A percentile compares a stretch with the other conserved stretches of the same genome.
Conservation (phyloP, 2,329 filamentous ascomycete genomes). For the Knufia fluminis region DNA sequence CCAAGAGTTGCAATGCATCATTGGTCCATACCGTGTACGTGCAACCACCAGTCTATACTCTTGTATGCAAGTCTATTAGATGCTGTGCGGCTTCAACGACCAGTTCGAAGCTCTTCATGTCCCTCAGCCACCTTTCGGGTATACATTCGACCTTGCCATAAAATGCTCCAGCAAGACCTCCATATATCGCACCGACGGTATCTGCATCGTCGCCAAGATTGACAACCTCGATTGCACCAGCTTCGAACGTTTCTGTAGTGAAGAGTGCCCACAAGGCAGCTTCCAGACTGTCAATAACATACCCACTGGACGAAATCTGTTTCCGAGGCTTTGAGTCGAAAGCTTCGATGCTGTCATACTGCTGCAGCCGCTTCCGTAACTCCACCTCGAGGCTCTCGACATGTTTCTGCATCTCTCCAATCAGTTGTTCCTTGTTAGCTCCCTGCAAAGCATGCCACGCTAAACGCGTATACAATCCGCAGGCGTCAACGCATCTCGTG, state of each 20-base stretch:
- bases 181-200: conserved; percentile 38
- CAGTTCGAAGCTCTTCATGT: conserved; percentile 17
- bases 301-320: conserved; percentile 31
- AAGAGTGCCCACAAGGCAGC: conserved; percentile 37
- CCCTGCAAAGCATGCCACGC: conserved; percentile 27
- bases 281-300: conserved; percentile 35
- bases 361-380: conserved; percentile 19
- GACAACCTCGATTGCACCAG: conserved; percentile 33
- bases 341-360: conserved; percentile 19
- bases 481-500: conserved; percentile 31
- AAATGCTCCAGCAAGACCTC: conserved; percentile 34
- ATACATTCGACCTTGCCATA: conserved; percentile 30
- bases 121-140: conserved; percentile 21
- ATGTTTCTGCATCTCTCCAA: conserved; percentile 16
- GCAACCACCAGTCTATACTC: too few relatives aligned
- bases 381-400: conserved; percentile 9
- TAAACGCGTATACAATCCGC: conserved; percentile 30
- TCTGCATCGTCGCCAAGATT: conserved; percentile 38
- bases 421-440: conserved; percentile 22
- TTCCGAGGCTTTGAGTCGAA: conserved; percentile 23
- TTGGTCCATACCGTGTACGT: too few relatives aligned
- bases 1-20: too few relatives aligned
- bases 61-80: too few relatives aligned
- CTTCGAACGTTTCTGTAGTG: conserved; percentile 29
- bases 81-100: conserved; percentile 14